Percentiles rank a stretch among this genome's conserved stretches.
Conservation (phyloP, 768 basidiomycete species). For the Calvatia gigantea region DNA sequence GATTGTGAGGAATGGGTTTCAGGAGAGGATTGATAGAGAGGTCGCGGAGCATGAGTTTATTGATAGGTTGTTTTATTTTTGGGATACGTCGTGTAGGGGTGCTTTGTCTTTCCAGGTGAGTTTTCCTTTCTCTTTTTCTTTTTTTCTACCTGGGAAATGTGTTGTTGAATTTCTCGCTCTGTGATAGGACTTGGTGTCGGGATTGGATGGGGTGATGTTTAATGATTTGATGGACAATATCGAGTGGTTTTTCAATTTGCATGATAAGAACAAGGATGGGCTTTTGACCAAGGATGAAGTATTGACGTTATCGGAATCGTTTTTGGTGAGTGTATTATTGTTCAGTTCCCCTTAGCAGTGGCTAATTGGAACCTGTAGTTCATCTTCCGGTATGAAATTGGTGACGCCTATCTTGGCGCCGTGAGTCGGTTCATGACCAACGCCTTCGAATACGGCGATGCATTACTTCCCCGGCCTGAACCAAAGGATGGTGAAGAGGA, state of each 20-base stretch:
- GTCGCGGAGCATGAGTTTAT: slow-evolving; percentile 97
- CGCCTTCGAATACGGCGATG: slow-evolving; percentile 96
- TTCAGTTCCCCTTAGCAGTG: background rate
- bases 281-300: slow-evolving; percentile 96
- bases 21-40: slow-evolving; percentile 86
- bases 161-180: background rate
- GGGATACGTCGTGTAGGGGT: slow-evolving; percentile 81
- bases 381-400: slow-evolving; percentile 95
- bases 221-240: slow-evolving; percentile 98
- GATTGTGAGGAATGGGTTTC: slow-evolving; percentile 86
- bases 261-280: slow-evolving; percentile 96
- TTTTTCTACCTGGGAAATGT: background rate
- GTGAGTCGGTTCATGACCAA: slow-evolving; percentile 98
- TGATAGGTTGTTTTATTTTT: slow-evolving; percentile 90
- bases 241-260: slow-evolving; percentile 97
- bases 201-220: slow-evolving; percentile 89
- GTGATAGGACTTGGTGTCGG: slow-evolving; percentile 78
- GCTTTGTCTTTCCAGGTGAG: slow-evolving; percentile 88
- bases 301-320: slow-evolving; percentile 88
- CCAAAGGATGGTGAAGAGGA: slow-evolving; percentile 22
- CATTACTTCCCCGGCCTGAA: slow-evolving; percentile 63
- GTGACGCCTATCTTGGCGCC: slow-evolving; percentile 94
- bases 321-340: slow-evolving; percentile 58
- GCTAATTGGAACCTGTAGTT: slow-evolving; percentile 49
- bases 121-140: slow-evolving; percentile 1